Conservation (phyloP, 306 rosid species). For the Rosa chinensis region DNA sequence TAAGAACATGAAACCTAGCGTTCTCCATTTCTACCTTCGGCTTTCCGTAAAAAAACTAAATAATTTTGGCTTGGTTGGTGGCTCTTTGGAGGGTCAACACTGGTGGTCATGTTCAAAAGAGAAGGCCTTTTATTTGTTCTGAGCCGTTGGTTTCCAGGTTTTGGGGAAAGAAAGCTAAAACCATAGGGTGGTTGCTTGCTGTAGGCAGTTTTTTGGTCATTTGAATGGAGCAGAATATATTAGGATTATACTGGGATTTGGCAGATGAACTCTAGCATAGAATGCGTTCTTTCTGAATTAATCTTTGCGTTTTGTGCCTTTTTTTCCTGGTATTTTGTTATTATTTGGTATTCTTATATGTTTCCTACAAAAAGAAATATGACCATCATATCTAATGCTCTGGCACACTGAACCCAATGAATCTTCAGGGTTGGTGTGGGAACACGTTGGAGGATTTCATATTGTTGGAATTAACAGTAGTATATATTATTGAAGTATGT, state of each 20-base stretch:
- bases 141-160: background rate
- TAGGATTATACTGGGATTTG: background rate
- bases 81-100: background rate
- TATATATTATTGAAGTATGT: background rate
- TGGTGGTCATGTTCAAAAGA: background rate
- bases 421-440: background rate
- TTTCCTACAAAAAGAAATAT: background rate
- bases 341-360: background rate
- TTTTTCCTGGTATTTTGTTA: background rate
- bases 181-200: background rate
- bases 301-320: background rate
- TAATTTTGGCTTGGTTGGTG: background rate
- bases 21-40: background rate
- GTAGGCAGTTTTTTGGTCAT: background rate
- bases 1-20: background rate
- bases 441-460: background rate
- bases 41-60: background rate
- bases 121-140: background rate
- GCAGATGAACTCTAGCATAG: background rate
- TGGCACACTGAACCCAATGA: background rate
- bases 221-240: background rate
- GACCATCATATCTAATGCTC: background rate
- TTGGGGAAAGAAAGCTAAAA: background rate
- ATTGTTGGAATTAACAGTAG: background rate
- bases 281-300: background rate